phyloP scores from a whole-genome alignment of 176 grass and related monocot species.

The Zizania latifolia region DNA sequence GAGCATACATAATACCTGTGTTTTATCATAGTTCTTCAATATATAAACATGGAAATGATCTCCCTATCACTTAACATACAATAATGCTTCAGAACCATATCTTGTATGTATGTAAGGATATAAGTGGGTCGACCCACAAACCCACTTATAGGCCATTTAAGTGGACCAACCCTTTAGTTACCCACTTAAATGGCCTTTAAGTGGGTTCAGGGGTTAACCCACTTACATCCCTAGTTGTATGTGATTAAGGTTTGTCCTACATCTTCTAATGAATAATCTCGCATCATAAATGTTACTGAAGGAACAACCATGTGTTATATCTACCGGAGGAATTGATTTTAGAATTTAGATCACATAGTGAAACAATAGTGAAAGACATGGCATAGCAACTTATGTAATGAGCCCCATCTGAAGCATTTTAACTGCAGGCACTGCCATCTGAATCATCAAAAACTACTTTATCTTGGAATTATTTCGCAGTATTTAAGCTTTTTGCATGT shows the following conservation, averaged over 20 bases:
- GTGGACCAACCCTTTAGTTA: no score
- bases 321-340: not conserved
- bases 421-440: not conserved
- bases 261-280: not conserved
- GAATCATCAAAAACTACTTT: not conserved
- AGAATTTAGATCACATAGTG: not conserved
- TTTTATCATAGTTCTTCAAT: not conserved
- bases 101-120: no score
- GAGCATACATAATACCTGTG: not conserved
- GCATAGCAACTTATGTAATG: not conserved
- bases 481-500: constrained; percentile 16
- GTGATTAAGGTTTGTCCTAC: not conserved
- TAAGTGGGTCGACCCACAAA: no score
- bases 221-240: no score
- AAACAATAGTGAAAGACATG: not conserved
- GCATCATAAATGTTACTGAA: not conserved
- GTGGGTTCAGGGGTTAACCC: no score
- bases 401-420: not conserved
- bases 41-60: not conserved
- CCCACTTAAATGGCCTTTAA: no score
- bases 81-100: not conserved
- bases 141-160: no score
- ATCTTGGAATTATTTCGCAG: not conserved
- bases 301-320: not conserved
- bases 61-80: not conserved